Evolutionary conservation across 768 basidiomycete genomes (phyloP).

Genomic region (Goffeauzyma gilvescens): DNA sequence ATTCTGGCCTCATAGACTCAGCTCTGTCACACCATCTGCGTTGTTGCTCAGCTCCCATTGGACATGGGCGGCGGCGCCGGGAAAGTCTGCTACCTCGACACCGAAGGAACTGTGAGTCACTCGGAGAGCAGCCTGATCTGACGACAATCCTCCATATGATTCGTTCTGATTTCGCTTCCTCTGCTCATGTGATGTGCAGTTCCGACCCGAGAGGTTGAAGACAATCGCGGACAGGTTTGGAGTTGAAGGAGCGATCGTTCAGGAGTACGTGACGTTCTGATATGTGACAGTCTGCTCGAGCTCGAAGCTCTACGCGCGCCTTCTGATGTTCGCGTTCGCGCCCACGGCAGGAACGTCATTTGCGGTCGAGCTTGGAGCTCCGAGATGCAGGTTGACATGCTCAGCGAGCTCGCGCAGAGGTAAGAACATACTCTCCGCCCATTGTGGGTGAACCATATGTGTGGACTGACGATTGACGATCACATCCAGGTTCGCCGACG

Average conservation of each 20-base stretch:
- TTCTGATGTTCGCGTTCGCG: too few relatives aligned
- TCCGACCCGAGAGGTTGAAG: conserved; percentile 79
- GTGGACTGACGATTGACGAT: too few relatives aligned
- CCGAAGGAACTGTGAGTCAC: conserved; percentile 15
- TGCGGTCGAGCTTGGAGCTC: conserved; percentile 12
- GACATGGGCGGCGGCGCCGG: conserved; percentile 82
- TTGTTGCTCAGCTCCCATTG: conserved; percentile 67
- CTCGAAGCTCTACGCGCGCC: conserved; percentile 18
- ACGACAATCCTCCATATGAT: too few relatives aligned
- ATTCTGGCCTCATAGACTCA: not conserved
- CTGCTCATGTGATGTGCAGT: too few relatives aligned
- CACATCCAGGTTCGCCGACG: conserved; percentile 21
- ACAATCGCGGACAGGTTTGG: conserved; percentile 84
- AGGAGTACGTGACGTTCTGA: conserved; percentile 50
- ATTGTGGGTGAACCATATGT: too few relatives aligned
- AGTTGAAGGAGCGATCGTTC: conserved; percentile 49
- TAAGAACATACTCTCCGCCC: too few relatives aligned
- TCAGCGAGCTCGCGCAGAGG: conserved; percentile 28
- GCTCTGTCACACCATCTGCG: conserved; percentile 84
- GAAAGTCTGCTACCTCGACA: conserved; percentile 36
- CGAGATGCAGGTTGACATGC: conserved; percentile 26
- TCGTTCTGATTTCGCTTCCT: conserved; percentile 31
- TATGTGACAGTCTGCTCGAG: conserved; percentile 46
- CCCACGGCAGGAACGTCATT: conserved; percentile 8
- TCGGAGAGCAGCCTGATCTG: too few relatives aligned